Base-by-base conservation (phyloP, 768 basidiomycete species). In the Boletus coccyginus region DNA sequence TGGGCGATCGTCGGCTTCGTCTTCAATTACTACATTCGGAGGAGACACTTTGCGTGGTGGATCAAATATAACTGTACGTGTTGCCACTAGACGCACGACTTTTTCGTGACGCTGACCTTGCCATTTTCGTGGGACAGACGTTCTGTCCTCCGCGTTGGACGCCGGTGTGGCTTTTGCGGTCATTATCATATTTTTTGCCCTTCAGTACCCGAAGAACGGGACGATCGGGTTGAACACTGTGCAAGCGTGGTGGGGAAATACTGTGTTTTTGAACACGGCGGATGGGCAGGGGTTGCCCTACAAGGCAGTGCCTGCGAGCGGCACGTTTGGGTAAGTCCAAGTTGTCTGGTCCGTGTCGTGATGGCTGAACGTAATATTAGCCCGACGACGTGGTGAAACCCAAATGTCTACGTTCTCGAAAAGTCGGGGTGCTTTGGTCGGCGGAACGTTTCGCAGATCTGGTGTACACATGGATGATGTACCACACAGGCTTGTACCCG, bases 231-330 rank as follows among this genome's bases (percentile, higher is more conserved):
- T 65, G 13, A 70, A 74, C 41, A 83, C 58, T 11, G 67, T 90
- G 46, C 80, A 81, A 57, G 50, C 57, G 5, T 90, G 88, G 88
- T 88, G 87, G 87, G 88, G 88, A 12, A 89, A 89, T 59, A 79
- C 73, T 59, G 65, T 71, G 7, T 68, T 46, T 59, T 7, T 46
- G 27, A 63, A 70, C 9, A 63, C 62, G 14, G 62, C 62, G 8
- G 62, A 63, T 12, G 62, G 40, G 3, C 27, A 29, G 38, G 55
- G 44, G 13, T 21, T 57, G 29, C 58, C 47, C 9, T 62, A 50
- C 44, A 50, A 41, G 42, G 11, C 51, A 1, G 2, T 69, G 7
- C 52, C 56, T n/a, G 42, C 38, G 3, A 52, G 67, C 6, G 47
- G 55, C 5, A 65, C 59, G 5, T 69, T 70, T 57, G 70, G 70